These are phyloP conservation scores for Raffaelea deltoideospora DNA, from an alignment of 2,329 filamentous ascomycete species.

Conservation along the genomic window DNA sequence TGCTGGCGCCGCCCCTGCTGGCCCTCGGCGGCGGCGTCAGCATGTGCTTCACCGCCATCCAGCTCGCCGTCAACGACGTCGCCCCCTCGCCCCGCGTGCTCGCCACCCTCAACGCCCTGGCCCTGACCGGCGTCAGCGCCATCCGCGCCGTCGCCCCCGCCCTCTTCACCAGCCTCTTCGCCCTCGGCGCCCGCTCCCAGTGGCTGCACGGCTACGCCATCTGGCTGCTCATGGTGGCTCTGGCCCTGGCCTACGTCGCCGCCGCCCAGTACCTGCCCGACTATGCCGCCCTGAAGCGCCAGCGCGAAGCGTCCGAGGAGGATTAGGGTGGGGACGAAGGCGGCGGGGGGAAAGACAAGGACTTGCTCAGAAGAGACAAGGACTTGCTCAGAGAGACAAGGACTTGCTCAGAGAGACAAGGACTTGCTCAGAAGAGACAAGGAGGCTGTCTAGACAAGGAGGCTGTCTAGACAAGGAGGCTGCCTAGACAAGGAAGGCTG, in stretches of 20 bases:
- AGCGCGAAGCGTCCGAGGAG: too few species aligned
- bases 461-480: too few species aligned
- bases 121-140: constrained; percentile 44
- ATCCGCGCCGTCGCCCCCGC: constrained; percentile 53
- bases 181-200: constrained; percentile 46
- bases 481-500: too few species aligned
- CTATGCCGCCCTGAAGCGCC: constrained; percentile 13
- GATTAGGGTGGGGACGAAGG: too few species aligned
- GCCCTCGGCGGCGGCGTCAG: constrained; percentile 45
- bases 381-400: too few species aligned
- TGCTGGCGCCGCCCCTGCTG: constrained; percentile 25
- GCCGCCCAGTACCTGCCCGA: constrained; percentile 20
- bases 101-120: constrained; percentile 56
- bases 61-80: constrained; percentile 62
- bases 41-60: constrained; percentile 57
- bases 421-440: too few species aligned
- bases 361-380: too few species aligned
- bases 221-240: constrained; percentile 40
- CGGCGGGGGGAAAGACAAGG: too few species aligned
- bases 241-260: constrained; percentile 19
- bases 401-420: too few species aligned
- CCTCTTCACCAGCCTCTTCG: constrained; percentile 51
- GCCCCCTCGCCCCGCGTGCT: constrained; percentile 48
- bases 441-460: too few species aligned
- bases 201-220: constrained; percentile 49